Conservation (phyloP, 108 stramenopile species). For the Cyclostephanos tholiformis region DNA sequence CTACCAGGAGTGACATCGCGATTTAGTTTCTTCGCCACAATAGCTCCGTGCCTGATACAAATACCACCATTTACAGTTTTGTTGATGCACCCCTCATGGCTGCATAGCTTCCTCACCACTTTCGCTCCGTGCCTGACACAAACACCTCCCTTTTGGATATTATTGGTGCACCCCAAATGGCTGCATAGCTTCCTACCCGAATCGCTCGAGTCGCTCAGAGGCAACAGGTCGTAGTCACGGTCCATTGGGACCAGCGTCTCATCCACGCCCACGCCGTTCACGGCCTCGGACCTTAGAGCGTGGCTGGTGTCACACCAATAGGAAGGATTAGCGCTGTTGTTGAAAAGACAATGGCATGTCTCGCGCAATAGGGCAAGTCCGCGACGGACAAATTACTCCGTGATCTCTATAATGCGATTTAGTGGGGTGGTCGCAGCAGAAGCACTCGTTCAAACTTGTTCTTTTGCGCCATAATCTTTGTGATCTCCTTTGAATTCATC, state of each 20-base stretch:
- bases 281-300: slow-evolving; percentile 34
- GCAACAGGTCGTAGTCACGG: too few relatives aligned
- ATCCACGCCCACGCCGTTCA: slow-evolving; percentile 51
- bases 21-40: too few relatives aligned
- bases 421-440: slow-evolving; percentile 17
- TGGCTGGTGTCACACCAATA: slow-evolving; percentile 64
- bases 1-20: slow-evolving; percentile 26
- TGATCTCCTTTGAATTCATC: slow-evolving; percentile 69
- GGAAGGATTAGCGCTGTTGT: slow-evolving; percentile 66
- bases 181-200: too few relatives aligned
- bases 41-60: too few relatives aligned
- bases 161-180: too few relatives aligned
- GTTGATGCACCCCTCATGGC: too few relatives aligned
- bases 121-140: too few relatives aligned
- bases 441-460: slow-evolving; percentile 28
- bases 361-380: slow-evolving; percentile 62
- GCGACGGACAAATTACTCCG: too few relatives aligned
- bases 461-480: slow-evolving; percentile 55
- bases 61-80: too few relatives aligned
- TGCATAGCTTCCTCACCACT: too few relatives aligned
- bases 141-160: too few relatives aligned
- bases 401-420: slow-evolving; percentile 43
- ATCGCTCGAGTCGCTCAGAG: too few relatives aligned
- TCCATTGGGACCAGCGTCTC: slow-evolving; percentile 54
- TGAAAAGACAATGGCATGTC: slow-evolving; percentile 69